Conservation (phyloP, 106 monocot genomes). For the Dendrobium huoshanense region DNA sequence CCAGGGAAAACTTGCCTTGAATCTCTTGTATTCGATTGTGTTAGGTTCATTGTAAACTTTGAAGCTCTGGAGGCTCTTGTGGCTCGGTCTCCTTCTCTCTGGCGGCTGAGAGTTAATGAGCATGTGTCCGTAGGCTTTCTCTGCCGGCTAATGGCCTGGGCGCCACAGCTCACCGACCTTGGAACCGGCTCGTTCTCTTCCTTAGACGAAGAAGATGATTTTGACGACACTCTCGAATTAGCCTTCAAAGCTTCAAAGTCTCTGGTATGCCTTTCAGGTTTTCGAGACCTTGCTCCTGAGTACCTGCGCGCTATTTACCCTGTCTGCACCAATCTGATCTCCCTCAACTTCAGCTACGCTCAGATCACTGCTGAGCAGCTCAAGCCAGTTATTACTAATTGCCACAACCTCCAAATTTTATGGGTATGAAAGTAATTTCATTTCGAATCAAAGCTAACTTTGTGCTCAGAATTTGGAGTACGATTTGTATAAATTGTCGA, state of each 20-base stretch:
- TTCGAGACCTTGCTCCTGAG: slow-evolving; percentile 34
- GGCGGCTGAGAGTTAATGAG: slow-evolving; percentile 40
- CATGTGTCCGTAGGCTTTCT: slow-evolving; percentile 8
- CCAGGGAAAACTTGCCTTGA: slow-evolving; percentile 46
- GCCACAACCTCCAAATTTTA: slow-evolving; percentile 57
- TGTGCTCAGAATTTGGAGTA: neutral
- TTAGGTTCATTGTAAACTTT: slow-evolving; percentile 36
- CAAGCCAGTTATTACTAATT: slow-evolving; percentile 36
- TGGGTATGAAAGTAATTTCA: slow-evolving; percentile 33
- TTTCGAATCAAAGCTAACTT: neutral
- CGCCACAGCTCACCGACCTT: slow-evolving; percentile 46
- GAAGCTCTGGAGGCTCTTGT: slow-evolving; percentile 57
- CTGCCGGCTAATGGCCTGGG: slow-evolving; percentile 30
- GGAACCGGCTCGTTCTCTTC: slow-evolving; percentile 54
- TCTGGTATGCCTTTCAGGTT: slow-evolving; percentile 53
- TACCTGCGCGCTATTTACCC: slow-evolving; percentile 47
- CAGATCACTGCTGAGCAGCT: slow-evolving; percentile 36
- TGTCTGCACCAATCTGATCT: slow-evolving; percentile 49
- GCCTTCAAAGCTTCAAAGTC: slow-evolving; percentile 33
- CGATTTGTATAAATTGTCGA: neutral
- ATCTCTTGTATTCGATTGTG: slow-evolving; percentile 63
- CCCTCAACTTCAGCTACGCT: slow-evolving; percentile 60
- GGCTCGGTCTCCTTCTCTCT: slow-evolving; percentile 40
- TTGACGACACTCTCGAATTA: slow-evolving; percentile 12
- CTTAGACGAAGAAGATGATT: neutral